These are phyloP conservation scores for Curvularia eragrostidis DNA, from an alignment of 2,329 filamentous ascomycete species.

Conservation along the genomic window DNA sequence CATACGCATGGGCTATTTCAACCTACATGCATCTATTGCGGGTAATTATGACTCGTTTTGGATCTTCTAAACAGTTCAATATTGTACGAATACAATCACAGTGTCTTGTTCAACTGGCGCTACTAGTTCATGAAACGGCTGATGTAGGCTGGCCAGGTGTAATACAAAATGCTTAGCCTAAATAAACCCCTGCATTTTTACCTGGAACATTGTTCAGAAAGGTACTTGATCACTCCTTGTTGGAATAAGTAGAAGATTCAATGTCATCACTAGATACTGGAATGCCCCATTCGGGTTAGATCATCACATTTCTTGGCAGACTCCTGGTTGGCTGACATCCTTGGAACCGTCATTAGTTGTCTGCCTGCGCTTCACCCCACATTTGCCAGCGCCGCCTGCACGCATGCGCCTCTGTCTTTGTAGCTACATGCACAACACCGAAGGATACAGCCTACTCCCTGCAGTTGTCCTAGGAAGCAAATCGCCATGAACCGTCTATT, in stretches of 20 bases:
- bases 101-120: too few species aligned
- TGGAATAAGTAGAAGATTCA: neutral
- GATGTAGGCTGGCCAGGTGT: too few species aligned
- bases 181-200: too few species aligned
- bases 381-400: slow-evolving; percentile 1
- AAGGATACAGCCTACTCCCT: neutral
- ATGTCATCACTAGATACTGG: neutral
- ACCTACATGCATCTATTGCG: too few species aligned
- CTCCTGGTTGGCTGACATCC: neutral
- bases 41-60: too few species aligned
- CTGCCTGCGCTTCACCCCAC: slow-evolving; percentile 22
- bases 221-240: too few species aligned
- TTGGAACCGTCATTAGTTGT: slow-evolving; percentile 8
- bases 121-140: too few species aligned
- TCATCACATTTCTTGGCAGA: neutral
- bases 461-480: neutral
- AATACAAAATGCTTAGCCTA: too few species aligned
- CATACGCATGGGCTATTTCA: too few species aligned
- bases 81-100: too few species aligned
- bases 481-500: slow-evolving; percentile 91
- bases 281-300: neutral
- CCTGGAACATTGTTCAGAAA: too few species aligned
- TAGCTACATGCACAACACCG: neutral
- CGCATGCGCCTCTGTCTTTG: neutral
- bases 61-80: too few species aligned